These are phyloP conservation scores for Daucus carota DNA, from an alignment of 129 eudicot species.

Conservation along the genomic window DNA sequence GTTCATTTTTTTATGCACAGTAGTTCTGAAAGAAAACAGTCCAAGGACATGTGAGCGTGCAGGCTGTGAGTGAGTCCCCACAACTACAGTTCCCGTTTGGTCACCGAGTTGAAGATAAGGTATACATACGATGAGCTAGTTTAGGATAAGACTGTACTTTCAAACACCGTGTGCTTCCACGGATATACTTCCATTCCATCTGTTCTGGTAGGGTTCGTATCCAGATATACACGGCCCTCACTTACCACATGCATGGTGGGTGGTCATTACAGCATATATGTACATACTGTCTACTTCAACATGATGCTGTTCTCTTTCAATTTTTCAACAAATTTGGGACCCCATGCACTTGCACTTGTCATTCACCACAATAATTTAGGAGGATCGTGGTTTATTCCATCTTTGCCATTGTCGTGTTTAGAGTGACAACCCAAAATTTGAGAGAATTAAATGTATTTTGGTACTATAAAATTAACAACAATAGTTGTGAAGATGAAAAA, in stretches of 20 bases:
- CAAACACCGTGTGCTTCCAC: not conserved
- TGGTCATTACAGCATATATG: not conserved
- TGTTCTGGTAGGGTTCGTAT: not conserved
- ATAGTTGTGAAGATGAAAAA: no score
- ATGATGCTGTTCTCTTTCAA: not conserved
- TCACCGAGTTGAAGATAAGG: not conserved
- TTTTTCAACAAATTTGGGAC: not conserved
- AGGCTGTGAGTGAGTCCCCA: no score
- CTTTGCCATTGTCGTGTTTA: not conserved
- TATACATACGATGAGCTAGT: not conserved
- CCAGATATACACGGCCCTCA: not conserved
- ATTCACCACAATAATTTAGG: not conserved
- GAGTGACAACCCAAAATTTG: not conserved
- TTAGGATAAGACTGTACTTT: slow-evolving; percentile 1
- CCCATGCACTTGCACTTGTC: slow-evolving; percentile 6
- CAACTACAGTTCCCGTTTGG: not conserved
- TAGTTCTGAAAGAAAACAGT: no score
- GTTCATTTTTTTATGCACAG: no score
- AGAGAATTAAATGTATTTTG: not conserved
- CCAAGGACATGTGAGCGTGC: no score
- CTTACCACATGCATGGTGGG: not conserved
- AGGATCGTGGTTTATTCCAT: not conserved
- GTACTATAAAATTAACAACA: no score
- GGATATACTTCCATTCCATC: not conserved
- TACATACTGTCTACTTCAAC: not conserved